These are phyloP conservation scores for Vaccinium corymbosum DNA, from an alignment of 148 eudicot species.

Conservation along the genomic window DNA sequence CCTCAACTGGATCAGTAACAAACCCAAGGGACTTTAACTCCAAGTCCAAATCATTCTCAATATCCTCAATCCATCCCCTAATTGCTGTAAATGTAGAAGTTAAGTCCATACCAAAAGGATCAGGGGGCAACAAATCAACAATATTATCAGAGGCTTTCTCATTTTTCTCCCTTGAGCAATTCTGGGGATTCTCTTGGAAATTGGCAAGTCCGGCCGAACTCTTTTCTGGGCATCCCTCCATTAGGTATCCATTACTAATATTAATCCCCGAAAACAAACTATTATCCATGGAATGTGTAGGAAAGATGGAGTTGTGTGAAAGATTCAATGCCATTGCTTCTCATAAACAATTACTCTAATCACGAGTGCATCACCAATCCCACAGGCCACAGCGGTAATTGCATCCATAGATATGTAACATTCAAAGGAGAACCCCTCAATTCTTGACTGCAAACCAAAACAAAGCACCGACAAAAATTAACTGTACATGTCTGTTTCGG, in stretches of 20 bases:
- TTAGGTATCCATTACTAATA: slow-evolving; percentile 6
- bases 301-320: background rate
- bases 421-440: background rate
- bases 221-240: slow-evolving; percentile 14
- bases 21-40: slow-evolving; percentile 17
- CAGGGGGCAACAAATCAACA: slow-evolving; percentile 27
- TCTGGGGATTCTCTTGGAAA: slow-evolving; percentile 7
- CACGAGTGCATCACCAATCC: background rate
- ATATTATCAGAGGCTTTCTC: slow-evolving; percentile 21
- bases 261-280: slow-evolving; percentile 7
- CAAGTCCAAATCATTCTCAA: slow-evolving; percentile 21
- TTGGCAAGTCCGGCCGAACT: slow-evolving; percentile 7
- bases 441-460: background rate
- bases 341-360: background rate
- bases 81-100: slow-evolving; percentile 21
- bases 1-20: slow-evolving; percentile 18
- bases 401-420: background rate
- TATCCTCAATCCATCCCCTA: slow-evolving; percentile 33
- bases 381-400: background rate
- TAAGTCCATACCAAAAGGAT: slow-evolving; percentile 39
- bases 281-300: slow-evolving; percentile 2
- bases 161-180: slow-evolving; percentile 7
- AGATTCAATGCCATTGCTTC: slow-evolving; percentile 13
- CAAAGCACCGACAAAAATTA: background rate
- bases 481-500: background rate